These are phyloP conservation scores for Sequoiadendron giganteum DNA, from an alignment of 75 land plant species.

Conservation along the genomic window DNA sequence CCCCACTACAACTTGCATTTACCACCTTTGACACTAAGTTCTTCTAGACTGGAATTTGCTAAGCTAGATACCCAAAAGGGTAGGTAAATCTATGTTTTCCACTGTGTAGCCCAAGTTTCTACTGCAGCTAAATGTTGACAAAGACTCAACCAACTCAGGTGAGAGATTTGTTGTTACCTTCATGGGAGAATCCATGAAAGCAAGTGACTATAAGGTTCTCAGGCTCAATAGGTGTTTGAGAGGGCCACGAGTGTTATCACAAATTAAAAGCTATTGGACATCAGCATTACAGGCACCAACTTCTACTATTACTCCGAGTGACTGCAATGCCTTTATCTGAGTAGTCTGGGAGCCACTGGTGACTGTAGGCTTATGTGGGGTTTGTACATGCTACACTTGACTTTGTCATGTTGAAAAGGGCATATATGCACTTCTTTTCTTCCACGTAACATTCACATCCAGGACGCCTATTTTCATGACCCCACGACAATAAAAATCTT, in stretches of 20 bases:
- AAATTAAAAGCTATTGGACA: slow-evolving; percentile 13
- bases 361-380: not conserved
- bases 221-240: slow-evolving; percentile 23
- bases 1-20: slow-evolving; percentile 7
- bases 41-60: slow-evolving; percentile 24
- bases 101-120: slow-evolving; percentile 31
- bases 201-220: slow-evolving; percentile 21
- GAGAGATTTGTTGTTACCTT: slow-evolving; percentile 10
- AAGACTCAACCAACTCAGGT: slow-evolving; percentile 14
- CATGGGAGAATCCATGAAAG: slow-evolving; percentile 31
- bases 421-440: too few species aligned
- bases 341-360: slow-evolving; percentile 29
- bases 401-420: not conserved
- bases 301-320: slow-evolving; percentile 33
- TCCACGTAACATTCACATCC: too few species aligned
- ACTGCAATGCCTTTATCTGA: slow-evolving; percentile 28
- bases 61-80: slow-evolving; percentile 30
- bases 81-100: slow-evolving; percentile 10
- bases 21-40: slow-evolving; percentile 24
- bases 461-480: too few species aligned
- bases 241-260: slow-evolving; percentile 12
- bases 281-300: slow-evolving; percentile 33
- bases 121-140: slow-evolving; percentile 15
- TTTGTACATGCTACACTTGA: not conserved
- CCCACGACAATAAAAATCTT: too few species aligned